Evolutionary conservation across 73 alveolate genomes (phyloP).

Genomic region (Tetrahymena elliotti): DNA sequence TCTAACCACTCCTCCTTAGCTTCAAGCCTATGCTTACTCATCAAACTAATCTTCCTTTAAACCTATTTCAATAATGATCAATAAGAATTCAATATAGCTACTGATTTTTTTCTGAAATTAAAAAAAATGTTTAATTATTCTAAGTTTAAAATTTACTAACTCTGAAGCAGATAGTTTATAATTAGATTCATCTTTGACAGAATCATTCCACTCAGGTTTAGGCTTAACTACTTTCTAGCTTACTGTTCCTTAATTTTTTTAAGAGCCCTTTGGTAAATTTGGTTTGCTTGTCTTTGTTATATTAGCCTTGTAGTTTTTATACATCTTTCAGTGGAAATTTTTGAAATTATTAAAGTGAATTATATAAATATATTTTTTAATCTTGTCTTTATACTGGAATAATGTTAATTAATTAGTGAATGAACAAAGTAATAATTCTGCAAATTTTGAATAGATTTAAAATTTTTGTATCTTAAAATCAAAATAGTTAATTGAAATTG

Average conservation of each 20-base stretch:
- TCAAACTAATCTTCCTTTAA: constrained; percentile 19
- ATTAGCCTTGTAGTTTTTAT: not conserved
- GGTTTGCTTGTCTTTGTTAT: not conserved
- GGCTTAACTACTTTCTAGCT: not conserved
- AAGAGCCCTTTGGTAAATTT: not conserved
- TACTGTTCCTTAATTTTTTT: not conserved
- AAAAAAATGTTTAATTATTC: not conserved
- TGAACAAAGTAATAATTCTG: not conserved
- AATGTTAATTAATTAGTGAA: not conserved
- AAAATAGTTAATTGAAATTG: not conserved
- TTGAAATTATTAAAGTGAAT: not conserved
- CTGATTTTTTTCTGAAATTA: not conserved
- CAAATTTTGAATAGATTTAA: not conserved
- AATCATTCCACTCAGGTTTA: not conserved
- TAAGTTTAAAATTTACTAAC: not conserved
- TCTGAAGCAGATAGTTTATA: not conserved
- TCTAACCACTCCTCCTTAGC: constrained; percentile 31
- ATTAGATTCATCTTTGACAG: not conserved
- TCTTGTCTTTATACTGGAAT: not conserved
- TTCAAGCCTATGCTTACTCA: constrained; percentile 20
- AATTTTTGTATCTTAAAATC: not conserved
- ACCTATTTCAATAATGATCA: not conserved
- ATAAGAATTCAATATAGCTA: not conserved
- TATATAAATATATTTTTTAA: not conserved
- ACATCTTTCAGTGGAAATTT: not conserved